Conservation (phyloP, 1,284 basidiomycete genomes). For the Sanguinoderma infundibulare region DNA sequence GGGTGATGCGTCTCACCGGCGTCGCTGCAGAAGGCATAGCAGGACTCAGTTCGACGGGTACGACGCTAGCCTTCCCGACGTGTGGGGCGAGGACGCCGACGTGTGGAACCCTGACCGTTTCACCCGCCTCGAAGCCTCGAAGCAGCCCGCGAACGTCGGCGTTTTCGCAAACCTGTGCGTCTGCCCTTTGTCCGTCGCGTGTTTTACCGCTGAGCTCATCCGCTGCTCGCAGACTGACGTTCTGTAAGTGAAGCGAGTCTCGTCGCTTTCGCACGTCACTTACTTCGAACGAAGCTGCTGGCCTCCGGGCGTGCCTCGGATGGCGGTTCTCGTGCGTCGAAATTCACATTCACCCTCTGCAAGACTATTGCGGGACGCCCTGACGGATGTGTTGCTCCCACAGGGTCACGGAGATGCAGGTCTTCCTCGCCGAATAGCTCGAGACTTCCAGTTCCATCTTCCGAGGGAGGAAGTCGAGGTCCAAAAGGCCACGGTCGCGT, state of each 20-base stretch:
- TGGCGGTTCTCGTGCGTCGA: constrained; percentile 40
- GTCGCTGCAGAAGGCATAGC: too few species aligned
- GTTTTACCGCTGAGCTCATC: neutral
- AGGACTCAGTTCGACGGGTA: too few species aligned
- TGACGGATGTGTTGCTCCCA: neutral
- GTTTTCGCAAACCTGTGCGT: constrained; percentile 57
- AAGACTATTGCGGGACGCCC: too few species aligned
- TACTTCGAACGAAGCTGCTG: constrained; percentile 25
- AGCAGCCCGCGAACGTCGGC: constrained; percentile 44
- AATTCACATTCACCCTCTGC: neutral
- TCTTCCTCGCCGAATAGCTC: constrained; percentile 27
- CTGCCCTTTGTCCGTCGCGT: too few species aligned
- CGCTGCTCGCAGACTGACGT: constrained; percentile 11
- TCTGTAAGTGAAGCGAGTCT: constrained; percentile 20
- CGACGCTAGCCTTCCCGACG: constrained; percentile 33
- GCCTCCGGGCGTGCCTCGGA: constrained; percentile 37
- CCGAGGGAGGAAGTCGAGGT: constrained; percentile 41
- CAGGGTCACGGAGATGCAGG: constrained; percentile 36
- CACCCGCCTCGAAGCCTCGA: constrained; percentile 34
- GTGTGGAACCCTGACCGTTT: constrained; percentile 58
- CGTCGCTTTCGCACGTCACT: neutral
- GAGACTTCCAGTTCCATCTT: constrained; percentile 31
- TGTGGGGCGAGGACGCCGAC: constrained; percentile 57
- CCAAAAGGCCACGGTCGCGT: constrained; percentile 41
- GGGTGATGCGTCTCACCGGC: neutral